phyloP scores from a whole-genome alignment of 225 moss, liverwort and hornwort species.

The Takakia lepidozioides region DNA sequence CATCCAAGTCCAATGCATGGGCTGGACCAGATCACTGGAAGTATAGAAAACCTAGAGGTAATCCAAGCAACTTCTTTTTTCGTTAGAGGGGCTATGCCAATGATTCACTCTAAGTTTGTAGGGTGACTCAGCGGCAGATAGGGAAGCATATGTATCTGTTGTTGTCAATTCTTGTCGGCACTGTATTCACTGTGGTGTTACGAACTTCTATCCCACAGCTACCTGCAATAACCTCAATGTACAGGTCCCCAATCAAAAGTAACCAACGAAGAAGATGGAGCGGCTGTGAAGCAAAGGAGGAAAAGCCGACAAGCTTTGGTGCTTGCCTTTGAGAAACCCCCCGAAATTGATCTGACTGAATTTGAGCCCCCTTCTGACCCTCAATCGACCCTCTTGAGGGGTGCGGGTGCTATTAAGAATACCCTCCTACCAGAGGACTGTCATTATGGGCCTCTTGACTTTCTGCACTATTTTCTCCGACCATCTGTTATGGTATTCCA shows the following conservation, averaged over 20 bases:
- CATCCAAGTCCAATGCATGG: slow-evolving; percentile 83
- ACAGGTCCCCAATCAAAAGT: slow-evolving; percentile 35
- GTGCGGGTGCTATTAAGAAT: slow-evolving; percentile 33
- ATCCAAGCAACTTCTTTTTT: not conserved
- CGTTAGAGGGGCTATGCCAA: too few species aligned
- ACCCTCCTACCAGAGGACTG: slow-evolving; percentile 79
- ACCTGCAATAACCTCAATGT: too few species aligned
- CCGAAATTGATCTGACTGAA: slow-evolving; percentile 45
- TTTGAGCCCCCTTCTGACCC: slow-evolving; percentile 43
- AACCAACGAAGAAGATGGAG: slow-evolving; percentile 17
- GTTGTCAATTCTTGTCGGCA: too few species aligned
- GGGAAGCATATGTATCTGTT: too few species aligned
- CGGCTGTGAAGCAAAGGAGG: slow-evolving; percentile 55
- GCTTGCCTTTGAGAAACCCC: slow-evolving; percentile 47
- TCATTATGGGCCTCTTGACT: slow-evolving; percentile 68
- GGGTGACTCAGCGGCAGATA: too few species aligned
- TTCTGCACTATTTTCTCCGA: slow-evolving; percentile 69
- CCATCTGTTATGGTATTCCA: slow-evolving; percentile 60
- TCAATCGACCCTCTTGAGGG: slow-evolving; percentile 42
- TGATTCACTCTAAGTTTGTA: too few species aligned
- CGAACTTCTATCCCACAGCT: too few species aligned
- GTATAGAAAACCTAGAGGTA: slow-evolving; percentile 72
- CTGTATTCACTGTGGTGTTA: too few species aligned
- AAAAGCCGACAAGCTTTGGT: slow-evolving; percentile 61
- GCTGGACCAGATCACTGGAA: slow-evolving; percentile 99